Base-by-base conservation (phyloP, 2,329 filamentous ascomycete species). In the Macrophomina phaseolina region DNA sequence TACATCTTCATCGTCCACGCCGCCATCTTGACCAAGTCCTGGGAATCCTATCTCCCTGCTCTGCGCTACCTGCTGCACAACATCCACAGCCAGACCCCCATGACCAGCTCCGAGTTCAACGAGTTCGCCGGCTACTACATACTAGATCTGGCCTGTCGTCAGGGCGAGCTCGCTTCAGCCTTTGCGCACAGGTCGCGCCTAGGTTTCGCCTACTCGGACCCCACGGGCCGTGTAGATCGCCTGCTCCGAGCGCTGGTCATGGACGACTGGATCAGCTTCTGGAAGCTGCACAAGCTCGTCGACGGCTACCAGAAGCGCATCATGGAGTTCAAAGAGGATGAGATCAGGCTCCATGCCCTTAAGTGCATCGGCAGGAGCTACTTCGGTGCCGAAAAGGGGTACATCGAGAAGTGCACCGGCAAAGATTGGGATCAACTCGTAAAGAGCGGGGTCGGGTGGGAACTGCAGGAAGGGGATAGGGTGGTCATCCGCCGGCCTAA, bases 1-100 rank as follows among this genome's bases (percentile, higher is more conserved):
- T 97, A 98, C 79, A 88, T 97, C 69, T 98, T 98, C 83, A 93
- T 92, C 73, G 92, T 97, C 72, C 90, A 94, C 65, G 85, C 94
- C 32, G 89, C 91, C 30, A 90, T 99, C 69, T 86, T 97, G 40
- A 88, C 91, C 67, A 88, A 89, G 70, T 90, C 96, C 72, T 91
- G 90, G 71, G 92, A 97, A 71, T 93, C 93, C 1, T 99, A 98
- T 77, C 90, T 94, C 70, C 93, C 94, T 0, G 93, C 94, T 1
- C 87, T 98, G 28, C 85, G 91, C 46, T 89, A 97, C 72, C 85
- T 97, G 2, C 83, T 99, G 12, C 85, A 89, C 52, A 80, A 81
- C 7, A 89, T 98, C 68, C 91, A 96, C 72, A 82, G 85, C 0
- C 78, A 83, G 2, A 86, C 89, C 60, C 89, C 89, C 4, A 86